Evolutionary conservation across 495 filamentous ascomycete species (phyloP).

Genomic region (Aspergillus incahuasiensis): DNA sequence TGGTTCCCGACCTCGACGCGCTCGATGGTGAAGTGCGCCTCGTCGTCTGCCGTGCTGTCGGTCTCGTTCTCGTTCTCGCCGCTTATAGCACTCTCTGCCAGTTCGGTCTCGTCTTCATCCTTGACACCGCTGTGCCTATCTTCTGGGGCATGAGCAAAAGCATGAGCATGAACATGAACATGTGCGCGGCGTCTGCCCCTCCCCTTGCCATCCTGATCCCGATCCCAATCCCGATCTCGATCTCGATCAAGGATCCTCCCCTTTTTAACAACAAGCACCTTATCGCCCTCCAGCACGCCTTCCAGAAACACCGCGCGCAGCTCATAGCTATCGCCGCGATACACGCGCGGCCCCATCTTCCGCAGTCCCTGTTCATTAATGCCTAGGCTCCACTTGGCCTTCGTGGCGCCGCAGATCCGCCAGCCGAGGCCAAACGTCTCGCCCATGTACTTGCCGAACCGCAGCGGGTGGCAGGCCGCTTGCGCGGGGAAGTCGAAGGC

Average conservation of each 20-base stretch:
- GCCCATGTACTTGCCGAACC: slow-evolving; percentile 7
- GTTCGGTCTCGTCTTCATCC: no score
- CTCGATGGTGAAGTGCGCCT: neutral
- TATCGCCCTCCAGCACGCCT: slow-evolving; percentile 10
- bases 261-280: slow-evolving; percentile 9
- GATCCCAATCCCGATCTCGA: neutral
- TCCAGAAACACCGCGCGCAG: slow-evolving; percentile 11
- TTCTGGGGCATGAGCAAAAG: no score
- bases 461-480: slow-evolving; percentile 4
- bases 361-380: neutral
- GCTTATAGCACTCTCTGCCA: neutral
- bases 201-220: slow-evolving; percentile 1
- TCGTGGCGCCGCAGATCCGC: slow-evolving; percentile 9
- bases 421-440: slow-evolving; percentile 6
- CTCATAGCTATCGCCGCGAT: slow-evolving; percentile 3
- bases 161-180: neutral
- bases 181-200: neutral
- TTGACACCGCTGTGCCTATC: no score
- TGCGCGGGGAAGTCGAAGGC: slow-evolving; percentile 14
- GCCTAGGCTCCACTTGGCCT: neutral
- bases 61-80: neutral
- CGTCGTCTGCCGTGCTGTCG: neutral
- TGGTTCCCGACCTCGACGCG: neutral
- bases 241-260: no score
- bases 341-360: slow-evolving; percentile 8